phyloP scores from a whole-genome alignment of 306 rosid genomes.

The Acacia acuminata region DNA sequence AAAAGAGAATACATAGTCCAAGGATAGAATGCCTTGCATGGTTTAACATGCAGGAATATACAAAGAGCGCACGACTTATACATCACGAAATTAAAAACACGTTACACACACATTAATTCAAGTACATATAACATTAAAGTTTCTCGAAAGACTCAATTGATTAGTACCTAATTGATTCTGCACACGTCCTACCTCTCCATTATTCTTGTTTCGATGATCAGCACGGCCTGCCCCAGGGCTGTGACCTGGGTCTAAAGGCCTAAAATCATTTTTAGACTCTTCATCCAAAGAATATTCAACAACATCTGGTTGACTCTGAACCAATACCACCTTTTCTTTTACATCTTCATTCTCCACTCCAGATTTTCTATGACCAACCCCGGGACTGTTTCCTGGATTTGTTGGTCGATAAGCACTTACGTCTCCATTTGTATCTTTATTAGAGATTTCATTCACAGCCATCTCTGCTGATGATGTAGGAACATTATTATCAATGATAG shows the following conservation, averaged over 20 bases:
- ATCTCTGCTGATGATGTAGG: not conserved
- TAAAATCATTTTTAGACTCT: constrained; percentile 16
- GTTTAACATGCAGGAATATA: not conserved
- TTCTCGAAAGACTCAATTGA: not conserved
- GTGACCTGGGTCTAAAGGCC: constrained; percentile 45
- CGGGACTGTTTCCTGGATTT: constrained; percentile 58
- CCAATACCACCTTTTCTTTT: not conserved
- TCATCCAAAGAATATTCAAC: not conserved
- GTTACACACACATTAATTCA: not conserved
- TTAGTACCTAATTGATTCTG: not conserved
- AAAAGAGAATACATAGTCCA: not conserved
- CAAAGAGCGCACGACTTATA: not conserved
- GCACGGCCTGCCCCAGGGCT: constrained; percentile 54
- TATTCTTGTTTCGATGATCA: constrained; percentile 1
- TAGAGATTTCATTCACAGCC: not conserved
- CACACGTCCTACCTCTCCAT: not conserved
- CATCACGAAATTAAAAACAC: not conserved
- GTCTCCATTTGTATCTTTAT: not conserved
- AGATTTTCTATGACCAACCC: constrained; percentile 40
- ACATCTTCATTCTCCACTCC: not conserved
- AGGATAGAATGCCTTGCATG: not conserved
- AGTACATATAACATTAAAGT: not conserved
- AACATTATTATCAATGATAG: not conserved
- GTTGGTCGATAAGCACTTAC: constrained; percentile 38
- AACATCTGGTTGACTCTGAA: constrained; percentile 4